Conservation (phyloP, 192 early-diverging fungal species). For the Diversispora epigaea region DNA sequence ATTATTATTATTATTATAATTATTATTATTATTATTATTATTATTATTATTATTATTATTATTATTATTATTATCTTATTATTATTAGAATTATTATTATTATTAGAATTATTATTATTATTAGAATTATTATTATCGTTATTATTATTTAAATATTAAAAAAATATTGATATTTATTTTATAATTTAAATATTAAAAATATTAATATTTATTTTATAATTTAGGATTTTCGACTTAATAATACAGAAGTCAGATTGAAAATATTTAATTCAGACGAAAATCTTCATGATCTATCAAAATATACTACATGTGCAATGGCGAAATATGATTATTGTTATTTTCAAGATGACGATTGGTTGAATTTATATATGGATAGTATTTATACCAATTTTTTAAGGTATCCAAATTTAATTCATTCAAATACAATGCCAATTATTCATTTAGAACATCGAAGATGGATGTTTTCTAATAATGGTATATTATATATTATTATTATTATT, state of each 20-base stretch:
- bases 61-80: no score
- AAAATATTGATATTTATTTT: not conserved
- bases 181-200: not conserved
- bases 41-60: no score
- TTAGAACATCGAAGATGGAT: constrained; percentile 53
- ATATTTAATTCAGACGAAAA: constrained; percentile 51
- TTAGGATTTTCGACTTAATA: constrained; percentile 38
- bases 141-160: constrained; percentile 29
- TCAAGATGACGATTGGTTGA: constrained; percentile 58
- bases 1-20: no score
- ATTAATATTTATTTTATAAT: not conserved
- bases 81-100: no score
- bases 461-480: constrained; percentile 51
- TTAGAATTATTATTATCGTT: no score
- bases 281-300: constrained; percentile 54
- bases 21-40: no score
- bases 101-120: no score
- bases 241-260: constrained; percentile 34
- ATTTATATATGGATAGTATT: constrained; percentile 53
- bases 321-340: constrained; percentile 56
- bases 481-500: not conserved
- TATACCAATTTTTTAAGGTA: constrained; percentile 58
- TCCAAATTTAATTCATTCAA: constrained; percentile 56
- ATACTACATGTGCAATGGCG: constrained; percentile 53
- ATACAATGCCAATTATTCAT: constrained; percentile 49